Evolutionary conservation across 805 yeast species (phyloP), one percentile per base, ranked within the genome.

Genomic region (Yarrowia osloensis): DNA sequence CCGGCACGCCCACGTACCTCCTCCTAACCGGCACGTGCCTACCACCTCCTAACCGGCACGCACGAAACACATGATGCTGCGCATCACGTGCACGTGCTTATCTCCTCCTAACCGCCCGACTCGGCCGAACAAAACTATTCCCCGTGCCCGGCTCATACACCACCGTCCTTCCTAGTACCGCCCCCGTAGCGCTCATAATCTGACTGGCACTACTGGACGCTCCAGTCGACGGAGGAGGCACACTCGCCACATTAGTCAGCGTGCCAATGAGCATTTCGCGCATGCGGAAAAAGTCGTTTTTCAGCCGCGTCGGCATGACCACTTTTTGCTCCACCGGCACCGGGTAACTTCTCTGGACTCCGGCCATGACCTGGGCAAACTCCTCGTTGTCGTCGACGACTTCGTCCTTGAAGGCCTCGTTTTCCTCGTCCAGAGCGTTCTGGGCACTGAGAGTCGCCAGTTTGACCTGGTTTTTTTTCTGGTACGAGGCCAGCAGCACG

Each of bases 191-290:
- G 8, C 76, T 70, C 75, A 75, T 73, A 22, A 75, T 74, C 28
- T 71, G 70, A 50, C 66, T 69, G 37, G 70, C 68, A 29, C 69
- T 63, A 13, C 52, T 59, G 22, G 65, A 59, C 3, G 65, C 4
- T 7, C 63, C 63, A 2, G 49, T 31, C 8, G 35, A 24, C 6
- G 42, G 54, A 0, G 66, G 66, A 31, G 66, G 66, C 2, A 46
- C 54, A 7, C 42, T 28, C 1, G 54, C 66, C 9, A 61, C 66
- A 13, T 61, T 61, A 75, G 76, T 7, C 73, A 76, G 67, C 86
- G 97, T 94, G 68, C 90, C 85, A 0, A 97, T 97, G 78, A 94
- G 90, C 88, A 93, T 90, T 76, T 95, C 99, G 70, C 98, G 83
- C 90, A 91, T 88, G 69, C 96, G 85, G 72, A 95, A 81, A 72